Conservation (phyloP, 148 eudicot genomes). For the Hydrangea macrophylla region DNA sequence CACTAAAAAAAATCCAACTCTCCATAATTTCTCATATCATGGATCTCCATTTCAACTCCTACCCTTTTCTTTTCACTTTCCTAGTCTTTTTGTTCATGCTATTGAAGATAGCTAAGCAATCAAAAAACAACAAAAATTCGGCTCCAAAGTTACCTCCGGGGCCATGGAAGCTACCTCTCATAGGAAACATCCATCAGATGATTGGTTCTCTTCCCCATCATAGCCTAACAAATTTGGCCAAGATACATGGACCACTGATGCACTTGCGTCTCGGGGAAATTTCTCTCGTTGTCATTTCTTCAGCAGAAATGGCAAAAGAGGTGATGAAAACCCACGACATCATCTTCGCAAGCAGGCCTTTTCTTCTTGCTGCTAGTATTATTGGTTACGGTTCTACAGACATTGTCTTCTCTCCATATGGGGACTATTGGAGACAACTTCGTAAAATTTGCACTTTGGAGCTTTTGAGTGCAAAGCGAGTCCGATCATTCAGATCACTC, state of each 20-base stretch:
- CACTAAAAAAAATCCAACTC: too few relatives aligned
- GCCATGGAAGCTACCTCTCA: constrained; percentile 16
- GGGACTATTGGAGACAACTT: too few relatives aligned
- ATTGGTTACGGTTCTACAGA: constrained; percentile 10
- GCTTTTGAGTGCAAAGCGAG: constrained; percentile 11
- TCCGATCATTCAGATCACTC: not conserved
- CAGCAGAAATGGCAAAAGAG: constrained; percentile 6
- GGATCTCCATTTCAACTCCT: too few relatives aligned
- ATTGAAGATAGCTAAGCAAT: too few relatives aligned
- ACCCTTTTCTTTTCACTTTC: too few relatives aligned
- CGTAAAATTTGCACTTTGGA: too few relatives aligned
- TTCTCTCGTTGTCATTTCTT: constrained; percentile 11
- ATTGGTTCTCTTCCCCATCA: too few relatives aligned
- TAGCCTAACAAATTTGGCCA: constrained; percentile 2
- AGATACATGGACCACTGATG: constrained; percentile 19
- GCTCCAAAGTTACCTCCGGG: constrained; percentile 14
- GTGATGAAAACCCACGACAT: constrained; percentile 14
- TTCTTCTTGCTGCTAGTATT: not conserved
- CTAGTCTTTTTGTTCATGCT: too few relatives aligned
- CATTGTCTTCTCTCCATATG: constrained; percentile 14
- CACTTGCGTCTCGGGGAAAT: constrained; percentile 20
- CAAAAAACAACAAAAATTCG: too few relatives aligned
- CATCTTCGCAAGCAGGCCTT: constrained; percentile 10
- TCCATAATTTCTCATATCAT: too few relatives aligned
- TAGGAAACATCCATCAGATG: constrained; percentile 12